These are phyloP conservation scores for Fraxinus floribunda DNA, from an alignment of 305 asterid species.

Conservation along the genomic window DNA sequence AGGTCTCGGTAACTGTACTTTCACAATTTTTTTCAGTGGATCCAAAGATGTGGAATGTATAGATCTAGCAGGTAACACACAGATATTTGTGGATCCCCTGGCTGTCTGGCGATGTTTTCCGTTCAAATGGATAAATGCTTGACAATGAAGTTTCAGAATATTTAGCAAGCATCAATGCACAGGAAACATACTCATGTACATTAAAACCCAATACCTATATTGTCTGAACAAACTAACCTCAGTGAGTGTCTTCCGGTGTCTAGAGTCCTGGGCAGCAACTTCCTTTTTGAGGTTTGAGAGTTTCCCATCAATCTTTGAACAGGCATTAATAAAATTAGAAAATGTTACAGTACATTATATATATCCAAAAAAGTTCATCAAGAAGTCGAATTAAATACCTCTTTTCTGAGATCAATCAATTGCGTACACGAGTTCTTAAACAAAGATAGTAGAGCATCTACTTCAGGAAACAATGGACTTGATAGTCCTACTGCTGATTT, in stretches of 20 bases:
- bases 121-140: neutral
- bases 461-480: slow-evolving; percentile 87
- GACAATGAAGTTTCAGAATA: neutral
- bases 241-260: slow-evolving; percentile 86
- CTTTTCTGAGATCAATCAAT: slow-evolving; percentile 81
- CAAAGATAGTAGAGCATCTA: slow-evolving; percentile 77
- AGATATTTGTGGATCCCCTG: neutral
- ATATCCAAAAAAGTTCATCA: slow-evolving; percentile 9
- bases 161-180: slow-evolving; percentile 12
- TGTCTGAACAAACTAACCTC: slow-evolving; percentile 57
- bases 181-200: neutral
- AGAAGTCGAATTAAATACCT: slow-evolving; percentile 40
- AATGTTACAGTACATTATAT: slow-evolving; percentile 16
- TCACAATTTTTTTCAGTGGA: neutral
- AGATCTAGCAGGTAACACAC: neutral
- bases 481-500: slow-evolving; percentile 50
- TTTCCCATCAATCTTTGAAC: slow-evolving; percentile 79
- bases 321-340: slow-evolving; percentile 26
- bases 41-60: neutral
- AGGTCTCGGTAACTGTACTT: neutral
- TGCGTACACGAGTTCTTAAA: slow-evolving; percentile 81
- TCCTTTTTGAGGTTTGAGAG: slow-evolving; percentile 78
- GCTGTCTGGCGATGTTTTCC: neutral
- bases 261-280: slow-evolving; percentile 82
- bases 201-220: slow-evolving; percentile 1